Percentiles rank a stretch among this genome's conserved stretches.
phyloP scores from a whole-genome alignment of 371 early-diverging fungal genomes.

The Actinomucor elegans region DNA sequence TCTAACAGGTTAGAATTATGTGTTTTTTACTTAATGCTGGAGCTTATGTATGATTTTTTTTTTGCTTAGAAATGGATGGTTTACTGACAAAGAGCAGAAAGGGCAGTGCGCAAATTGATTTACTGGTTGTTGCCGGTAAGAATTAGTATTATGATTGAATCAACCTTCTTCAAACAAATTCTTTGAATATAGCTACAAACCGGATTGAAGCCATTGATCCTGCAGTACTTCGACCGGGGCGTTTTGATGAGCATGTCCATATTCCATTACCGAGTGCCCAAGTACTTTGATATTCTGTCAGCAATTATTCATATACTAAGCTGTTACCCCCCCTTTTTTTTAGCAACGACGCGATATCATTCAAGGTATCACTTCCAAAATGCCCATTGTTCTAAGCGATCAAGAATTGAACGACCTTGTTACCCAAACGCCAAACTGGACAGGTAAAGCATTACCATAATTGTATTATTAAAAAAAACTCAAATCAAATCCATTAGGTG shows the following conservation, averaged over 20 bases:
- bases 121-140: conserved; percentile 75
- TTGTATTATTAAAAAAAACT: too few relatives aligned
- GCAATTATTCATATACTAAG: too few relatives aligned
- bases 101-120: conserved; percentile 52
- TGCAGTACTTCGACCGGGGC: conserved; percentile 97
- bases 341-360: conserved; percentile 59
- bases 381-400: conserved; percentile 48
- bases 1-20: conserved; percentile 60
- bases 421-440: conserved; percentile 43
- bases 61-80: conserved; percentile 76
- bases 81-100: conserved; percentile 54
- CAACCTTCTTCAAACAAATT: too few relatives aligned
- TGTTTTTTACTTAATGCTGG: not conserved
- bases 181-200: conserved; percentile 52
- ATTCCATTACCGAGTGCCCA: conserved; percentile 89
- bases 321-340: too few relatives aligned
- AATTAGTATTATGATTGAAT: too few relatives aligned
- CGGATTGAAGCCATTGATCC: conserved; percentile 85
- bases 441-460: conserved; percentile 44
- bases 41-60: not conserved
- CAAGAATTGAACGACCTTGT: conserved; percentile 34
- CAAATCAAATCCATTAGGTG: conserved; percentile 26
- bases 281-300: too few relatives aligned
- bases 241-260: conserved; percentile 98
- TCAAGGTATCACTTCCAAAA: conserved; percentile 56